Base-by-base conservation (phyloP, 345 rosid species). In the Boechera divaricarpa region DNA sequence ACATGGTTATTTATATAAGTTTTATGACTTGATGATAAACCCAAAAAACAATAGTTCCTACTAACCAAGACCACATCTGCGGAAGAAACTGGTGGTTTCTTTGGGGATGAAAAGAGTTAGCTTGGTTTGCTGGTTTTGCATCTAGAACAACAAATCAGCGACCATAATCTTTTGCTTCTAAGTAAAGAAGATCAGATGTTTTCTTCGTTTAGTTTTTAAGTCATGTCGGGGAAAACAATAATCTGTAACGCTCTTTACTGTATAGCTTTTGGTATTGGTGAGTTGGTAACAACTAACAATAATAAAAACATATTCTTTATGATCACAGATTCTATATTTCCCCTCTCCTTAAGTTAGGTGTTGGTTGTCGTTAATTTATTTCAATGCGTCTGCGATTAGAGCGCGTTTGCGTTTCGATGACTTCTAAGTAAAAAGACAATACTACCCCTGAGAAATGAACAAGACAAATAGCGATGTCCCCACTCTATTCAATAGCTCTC, bases 401-500 rank as follows among this genome's bases (percentile, higher is more conserved):
- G 26, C 26, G 51, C 72, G 51, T 68, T 12, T 49, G 72, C 72
- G 72, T 38, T 39, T 71, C 31, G 9, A 45, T 44, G 3, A 8
- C 0, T 12, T 49, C 0, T 5, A 24, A 1, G 0, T 0, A 10
- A 26, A 52, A 52, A 38, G 65, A 64, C 77, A 45, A 55, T 2
- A 38, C 0, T 74, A 33, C 71, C 77, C 77, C 45, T 32, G 57
- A 21, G 8, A 44, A 21, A 49, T 44, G 42, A 74, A 65, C 64
- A 41, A 55, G 58, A 64, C 77, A 74, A 74, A 67, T 42, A 78
- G 53, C 57, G 28, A 26, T 72, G 69, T 51, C 77, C 38, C 38
- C 48, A 31, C 45, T 28, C 52, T 28, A 10, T 67, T 42, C 63
- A 31, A 38, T 75, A 16, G 10, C 68, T 13, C 38, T 28, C 67